Evolutionary conservation across 202 grass and related monocot genomes (phyloP), one percentile per base, ranked within the genome.

Genomic region (Eragrostis tef): DNA sequence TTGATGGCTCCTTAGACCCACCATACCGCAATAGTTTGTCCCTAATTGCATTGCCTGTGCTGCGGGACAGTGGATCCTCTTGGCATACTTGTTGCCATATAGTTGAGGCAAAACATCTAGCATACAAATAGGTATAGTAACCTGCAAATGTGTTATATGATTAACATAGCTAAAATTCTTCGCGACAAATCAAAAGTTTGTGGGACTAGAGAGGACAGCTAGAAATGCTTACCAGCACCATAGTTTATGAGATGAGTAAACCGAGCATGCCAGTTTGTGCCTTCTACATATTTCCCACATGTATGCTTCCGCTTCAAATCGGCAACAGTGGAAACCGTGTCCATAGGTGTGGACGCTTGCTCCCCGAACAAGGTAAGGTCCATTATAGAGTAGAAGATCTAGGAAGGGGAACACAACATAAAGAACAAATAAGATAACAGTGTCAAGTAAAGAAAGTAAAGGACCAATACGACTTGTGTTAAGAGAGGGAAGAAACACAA

Each of bases 311-410:
- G 92, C 84, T 81, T 93, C 86, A 98, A 86, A 81, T 98, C 73
- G 0, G 90, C 90, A 70, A 94, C 79, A 62, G 89, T 87, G 19
- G 94, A 93, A 80, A 98, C 71, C 65, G 88, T 93, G 73, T 98
- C 92, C 75, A 88, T 84, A 70, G 90, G 73, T 34, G 77, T 75
- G 13, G 87, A 86, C 41, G 62, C 17, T 88, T 98, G 92, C 77
- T 93, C 92, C 34, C 92, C 94, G 73, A 94, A 93, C 77, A 98
- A 84, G 65, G 82, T 94, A 53, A 98, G 79, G 73, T 98, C 94
- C 71, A 94, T 91, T 76, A 94, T 84, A 83, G 94, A 98, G 89
- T 98, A 98, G 34, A 98, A 94, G 71, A 94, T 88, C 94, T 98
- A 70, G 45, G 70, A 51, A 27, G 34, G 3, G 5, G 26, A 51